Evolutionary conservation across 345 rosid genomes (phyloP).

Genomic region (Geranium rotundifolium): DNA sequence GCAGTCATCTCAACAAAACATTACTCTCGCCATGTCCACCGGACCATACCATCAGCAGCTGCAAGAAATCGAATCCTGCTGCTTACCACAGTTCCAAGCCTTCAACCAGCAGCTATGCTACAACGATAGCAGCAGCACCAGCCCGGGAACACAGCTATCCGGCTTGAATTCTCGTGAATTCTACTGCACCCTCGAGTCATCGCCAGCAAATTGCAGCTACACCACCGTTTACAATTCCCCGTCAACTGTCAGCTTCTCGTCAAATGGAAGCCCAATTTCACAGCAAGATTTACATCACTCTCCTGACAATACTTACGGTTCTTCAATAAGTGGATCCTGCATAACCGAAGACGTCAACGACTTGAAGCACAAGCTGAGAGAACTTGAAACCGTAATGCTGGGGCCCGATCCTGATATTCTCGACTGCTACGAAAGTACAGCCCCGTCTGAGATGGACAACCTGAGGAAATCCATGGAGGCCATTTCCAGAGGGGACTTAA

Average conservation of each 20-base stretch:
- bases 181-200: neutral
- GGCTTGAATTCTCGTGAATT: neutral
- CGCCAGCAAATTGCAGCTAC: neutral
- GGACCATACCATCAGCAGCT: neutral
- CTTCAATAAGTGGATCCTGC: neutral
- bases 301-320: neutral
- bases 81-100: neutral
- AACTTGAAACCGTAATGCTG: neutral
- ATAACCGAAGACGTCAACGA: neutral
- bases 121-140: neutral
- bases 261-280: neutral
- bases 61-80: neutral
- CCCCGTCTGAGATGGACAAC: no score
- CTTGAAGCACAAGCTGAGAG: slow-evolving; percentile 1
- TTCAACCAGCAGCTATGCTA: neutral
- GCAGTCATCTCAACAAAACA: neutral
- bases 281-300: neutral
- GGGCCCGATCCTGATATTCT: no score
- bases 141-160: neutral
- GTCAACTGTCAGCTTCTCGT: neutral
- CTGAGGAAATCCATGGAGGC: no score
- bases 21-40: neutral
- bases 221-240: neutral
- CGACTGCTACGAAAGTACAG: no score
- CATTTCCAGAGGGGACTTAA: no score